Evolutionary conservation across 768 basidiomycete species (phyloP).

Genomic region (Hemileccinum rubropunctum): DNA sequence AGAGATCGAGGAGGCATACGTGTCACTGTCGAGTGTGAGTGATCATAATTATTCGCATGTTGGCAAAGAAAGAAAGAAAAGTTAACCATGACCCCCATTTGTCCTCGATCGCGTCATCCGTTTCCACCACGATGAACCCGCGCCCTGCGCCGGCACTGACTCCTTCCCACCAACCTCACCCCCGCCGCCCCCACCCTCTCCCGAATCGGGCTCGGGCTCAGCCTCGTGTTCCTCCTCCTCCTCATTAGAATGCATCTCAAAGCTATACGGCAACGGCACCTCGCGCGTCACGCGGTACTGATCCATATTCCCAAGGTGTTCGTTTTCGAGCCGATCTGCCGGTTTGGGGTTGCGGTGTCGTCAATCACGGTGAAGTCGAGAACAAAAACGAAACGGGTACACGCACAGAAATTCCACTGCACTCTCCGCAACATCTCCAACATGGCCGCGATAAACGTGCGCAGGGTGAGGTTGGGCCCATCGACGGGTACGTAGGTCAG

Average conservation of each 20-base stretch:
- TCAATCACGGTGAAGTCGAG: neutral
- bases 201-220: neutral
- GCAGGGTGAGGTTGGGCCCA: conserved; percentile 49
- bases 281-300: conserved; percentile 88
- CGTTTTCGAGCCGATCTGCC: conserved; percentile 78
- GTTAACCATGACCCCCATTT: conserved; percentile 4
- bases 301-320: conserved; percentile 94
- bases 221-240: conserved; percentile 46
- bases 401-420: conserved; percentile 91
- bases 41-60: too few species aligned
- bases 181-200: neutral
- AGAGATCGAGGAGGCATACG: too few species aligned
- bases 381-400: neutral
- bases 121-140: neutral
- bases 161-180: neutral
- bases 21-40: too few species aligned
- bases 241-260: conserved; percentile 47
- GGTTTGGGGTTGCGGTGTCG: too few species aligned
- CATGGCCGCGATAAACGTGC: conserved; percentile 65
- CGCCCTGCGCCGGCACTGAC: neutral
- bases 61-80: neutral
- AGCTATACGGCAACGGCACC: conserved; percentile 75
- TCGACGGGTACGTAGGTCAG: conserved; percentile 66
- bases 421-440: conserved; percentile 77
- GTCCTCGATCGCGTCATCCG: neutral